Evolutionary conservation across 176 grass and related monocot genomes (phyloP).

Genomic region (Juncus inflexus): DNA sequence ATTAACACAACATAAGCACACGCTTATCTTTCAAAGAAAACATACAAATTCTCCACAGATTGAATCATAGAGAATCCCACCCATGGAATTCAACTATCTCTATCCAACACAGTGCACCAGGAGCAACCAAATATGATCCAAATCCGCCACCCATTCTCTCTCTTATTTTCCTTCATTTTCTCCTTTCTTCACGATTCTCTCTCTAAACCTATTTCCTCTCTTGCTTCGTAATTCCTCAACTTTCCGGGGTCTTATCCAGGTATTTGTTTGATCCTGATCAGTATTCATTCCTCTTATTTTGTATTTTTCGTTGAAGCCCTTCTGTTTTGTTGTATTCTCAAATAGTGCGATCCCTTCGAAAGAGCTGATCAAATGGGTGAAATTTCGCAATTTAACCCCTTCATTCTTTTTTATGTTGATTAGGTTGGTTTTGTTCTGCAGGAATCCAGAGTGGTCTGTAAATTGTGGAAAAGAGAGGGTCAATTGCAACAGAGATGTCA

Average conservation of each 20-base stretch:
- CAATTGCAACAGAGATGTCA: conserved; percentile 33
- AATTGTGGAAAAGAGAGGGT: not conserved
- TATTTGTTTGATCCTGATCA: conserved; percentile 4
- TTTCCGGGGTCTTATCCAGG: not conserved
- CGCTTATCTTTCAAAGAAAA: too few species aligned
- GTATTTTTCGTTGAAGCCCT: not conserved
- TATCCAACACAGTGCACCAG: conserved; percentile 2
- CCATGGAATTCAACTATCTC: too few species aligned
- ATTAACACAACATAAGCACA: too few species aligned
- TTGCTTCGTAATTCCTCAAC: conserved; percentile 12
- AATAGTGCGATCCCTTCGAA: not conserved
- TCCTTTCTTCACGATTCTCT: conserved; percentile 9
- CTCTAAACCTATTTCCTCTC: conserved; percentile 21
- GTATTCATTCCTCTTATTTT: too few species aligned
- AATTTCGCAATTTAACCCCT: not conserved
- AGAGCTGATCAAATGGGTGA: not conserved
- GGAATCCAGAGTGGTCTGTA: conserved; percentile 9
- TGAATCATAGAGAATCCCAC: too few species aligned
- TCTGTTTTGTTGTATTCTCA: not conserved
- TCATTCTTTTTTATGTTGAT: not conserved
- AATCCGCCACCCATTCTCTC: conserved; percentile 25
- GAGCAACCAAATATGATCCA: conserved; percentile 16
- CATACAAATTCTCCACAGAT: too few species aligned
- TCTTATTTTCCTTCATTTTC: conserved; percentile 11
- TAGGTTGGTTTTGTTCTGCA: conserved; percentile 12